phyloP scores from a whole-genome alignment of 257 asterid genomes.

The Schizonepeta tenuifolia region DNA sequence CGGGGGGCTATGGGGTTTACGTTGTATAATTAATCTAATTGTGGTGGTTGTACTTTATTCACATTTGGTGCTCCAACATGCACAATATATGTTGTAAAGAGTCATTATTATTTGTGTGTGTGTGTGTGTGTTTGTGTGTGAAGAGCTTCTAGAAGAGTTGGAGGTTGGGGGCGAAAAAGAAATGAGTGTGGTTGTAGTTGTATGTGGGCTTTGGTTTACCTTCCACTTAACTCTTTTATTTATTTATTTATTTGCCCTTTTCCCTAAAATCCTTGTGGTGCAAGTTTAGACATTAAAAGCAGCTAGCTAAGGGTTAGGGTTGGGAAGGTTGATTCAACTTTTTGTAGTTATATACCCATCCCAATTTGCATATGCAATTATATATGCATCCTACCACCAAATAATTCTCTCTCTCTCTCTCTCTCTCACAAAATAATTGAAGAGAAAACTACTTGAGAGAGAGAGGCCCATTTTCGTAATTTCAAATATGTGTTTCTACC shows the following conservation, averaged over 20 bases:
- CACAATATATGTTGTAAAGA: constrained; percentile 16
- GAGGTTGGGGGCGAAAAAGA: constrained; percentile 49
- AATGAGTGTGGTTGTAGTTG: constrained; percentile 69
- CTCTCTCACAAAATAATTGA: not conserved
- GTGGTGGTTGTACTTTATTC: constrained; percentile 45
- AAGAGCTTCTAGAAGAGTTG: constrained; percentile 76
- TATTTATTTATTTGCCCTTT: not conserved
- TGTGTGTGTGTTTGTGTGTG: not conserved
- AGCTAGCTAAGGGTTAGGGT: constrained; percentile 27
- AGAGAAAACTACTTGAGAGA: too few relatives aligned
- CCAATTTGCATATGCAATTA: constrained; percentile 8
- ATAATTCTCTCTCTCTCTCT: constrained; percentile 4
- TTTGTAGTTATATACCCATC: constrained; percentile 24
- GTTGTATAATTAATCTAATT: constrained; percentile 23
- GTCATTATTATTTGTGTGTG: not conserved
- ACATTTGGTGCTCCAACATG: constrained; percentile 49
- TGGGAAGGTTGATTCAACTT: constrained; percentile 22
- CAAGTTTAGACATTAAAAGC: constrained; percentile 42
- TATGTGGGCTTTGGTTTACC: constrained; percentile 55
- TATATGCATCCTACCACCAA: constrained; percentile 27
- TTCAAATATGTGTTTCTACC: constrained; percentile 33
- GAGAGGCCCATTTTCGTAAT: constrained; percentile 30
- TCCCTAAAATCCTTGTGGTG: constrained; percentile 44
- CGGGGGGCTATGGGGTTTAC: constrained; percentile 8
- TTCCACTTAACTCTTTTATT: constrained; percentile 38